Conservation (phyloP, 208 protist species). For the Crithidia expoeki region DNA sequence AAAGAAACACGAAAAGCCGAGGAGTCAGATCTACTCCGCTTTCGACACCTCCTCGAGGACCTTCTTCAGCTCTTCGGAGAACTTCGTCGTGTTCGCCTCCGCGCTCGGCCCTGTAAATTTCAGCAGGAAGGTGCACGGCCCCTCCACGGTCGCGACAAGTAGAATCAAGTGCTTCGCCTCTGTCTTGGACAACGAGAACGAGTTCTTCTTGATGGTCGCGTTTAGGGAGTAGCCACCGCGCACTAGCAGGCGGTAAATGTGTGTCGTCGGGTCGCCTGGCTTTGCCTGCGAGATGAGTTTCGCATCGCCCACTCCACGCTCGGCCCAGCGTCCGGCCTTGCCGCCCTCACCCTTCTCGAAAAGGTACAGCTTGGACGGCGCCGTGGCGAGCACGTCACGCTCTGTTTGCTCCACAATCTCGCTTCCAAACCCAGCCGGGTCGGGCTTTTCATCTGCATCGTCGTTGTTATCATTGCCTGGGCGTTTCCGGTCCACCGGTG, state of each 20-base stretch:
- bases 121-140: constrained; percentile 60
- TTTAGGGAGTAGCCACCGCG: constrained; percentile 87
- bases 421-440: constrained; percentile 26
- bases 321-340: constrained; percentile 52
- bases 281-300: constrained; percentile 56
- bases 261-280: constrained; percentile 14
- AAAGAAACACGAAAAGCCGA: too few relatives aligned
- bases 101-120: constrained; percentile 67
- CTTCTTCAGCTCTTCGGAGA: constrained; percentile 58
- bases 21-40: too few relatives aligned
- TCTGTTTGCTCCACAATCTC: constrained; percentile 32
- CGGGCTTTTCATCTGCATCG: constrained; percentile 30
- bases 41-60: constrained; percentile 20
- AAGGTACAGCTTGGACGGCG: constrained; percentile 63
- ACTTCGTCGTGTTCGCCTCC: constrained; percentile 50
- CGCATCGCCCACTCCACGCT: constrained; percentile 73
- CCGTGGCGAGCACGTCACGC: constrained; percentile 54
- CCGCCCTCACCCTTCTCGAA: constrained; percentile 60
- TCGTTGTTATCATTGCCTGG: constrained; percentile 20
- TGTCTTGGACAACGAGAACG: constrained; percentile 49
- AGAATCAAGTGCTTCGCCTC: constrained; percentile 66
- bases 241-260: constrained; percentile 73
- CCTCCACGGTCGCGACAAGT: constrained; percentile 37
- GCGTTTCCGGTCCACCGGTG: constrained; percentile 5
- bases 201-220: constrained; percentile 43